Evolutionary conservation across 139 green algal genomes (phyloP).

Genomic region (Chlamydomonas sp.): DNA sequence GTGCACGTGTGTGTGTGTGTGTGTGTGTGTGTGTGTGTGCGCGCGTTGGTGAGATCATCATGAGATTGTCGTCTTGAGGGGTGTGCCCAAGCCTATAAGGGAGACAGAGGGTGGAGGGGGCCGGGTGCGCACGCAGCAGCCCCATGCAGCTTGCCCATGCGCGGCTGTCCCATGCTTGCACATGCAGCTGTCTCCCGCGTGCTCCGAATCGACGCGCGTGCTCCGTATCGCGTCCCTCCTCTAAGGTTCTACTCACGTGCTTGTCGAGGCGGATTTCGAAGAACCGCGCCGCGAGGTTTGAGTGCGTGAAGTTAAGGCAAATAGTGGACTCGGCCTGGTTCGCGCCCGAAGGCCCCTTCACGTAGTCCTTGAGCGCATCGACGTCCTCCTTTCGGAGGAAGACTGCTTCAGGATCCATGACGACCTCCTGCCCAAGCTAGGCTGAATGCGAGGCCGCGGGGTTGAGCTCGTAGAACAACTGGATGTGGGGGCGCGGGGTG

Average conservation of each 20-base stretch:
- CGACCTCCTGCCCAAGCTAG: too few relatives aligned
- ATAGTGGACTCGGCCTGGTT: conserved; percentile 78
- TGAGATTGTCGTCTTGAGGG: too few relatives aligned
- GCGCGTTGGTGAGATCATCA: background rate
- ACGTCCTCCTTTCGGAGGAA: conserved; percentile 13
- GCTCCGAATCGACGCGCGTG: background rate
- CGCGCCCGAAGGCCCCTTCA: conserved; percentile 5
- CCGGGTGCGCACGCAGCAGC: too few relatives aligned
- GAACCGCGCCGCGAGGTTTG: conserved; percentile 83
- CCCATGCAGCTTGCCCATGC: too few relatives aligned
- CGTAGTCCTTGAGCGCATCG: conserved; percentile 9
- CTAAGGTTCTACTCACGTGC: conserved; percentile 52
- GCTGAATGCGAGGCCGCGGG: too few relatives aligned
- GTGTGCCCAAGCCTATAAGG: too few relatives aligned
- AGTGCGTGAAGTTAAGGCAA: conserved; percentile 81
- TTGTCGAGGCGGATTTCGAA: conserved; percentile 89
- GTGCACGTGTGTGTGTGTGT: background rate
- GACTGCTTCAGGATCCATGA: too few relatives aligned
- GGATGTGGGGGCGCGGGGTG: too few relatives aligned
- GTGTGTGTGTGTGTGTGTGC: background rate
- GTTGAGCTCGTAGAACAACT: too few relatives aligned
- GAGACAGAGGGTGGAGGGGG: too few relatives aligned
- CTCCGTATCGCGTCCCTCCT: background rate
- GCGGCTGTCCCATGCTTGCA: too few relatives aligned
- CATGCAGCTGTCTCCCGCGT: too few relatives aligned